Evolutionary conservation across 257 asterid species (phyloP).

Genomic region (Solanum virginianum): DNA sequence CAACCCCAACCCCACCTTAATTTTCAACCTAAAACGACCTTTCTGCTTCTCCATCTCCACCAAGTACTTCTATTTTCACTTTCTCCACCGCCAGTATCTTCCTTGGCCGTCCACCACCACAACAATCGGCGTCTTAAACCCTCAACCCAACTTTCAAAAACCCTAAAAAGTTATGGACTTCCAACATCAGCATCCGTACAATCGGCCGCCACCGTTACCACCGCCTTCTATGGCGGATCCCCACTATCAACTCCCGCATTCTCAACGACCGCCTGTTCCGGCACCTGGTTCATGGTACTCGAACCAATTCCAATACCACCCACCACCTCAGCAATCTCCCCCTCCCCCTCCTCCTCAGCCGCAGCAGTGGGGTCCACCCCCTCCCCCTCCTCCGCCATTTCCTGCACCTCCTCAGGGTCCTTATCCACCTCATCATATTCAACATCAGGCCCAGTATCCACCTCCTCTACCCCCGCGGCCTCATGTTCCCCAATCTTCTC

Average conservation of each 20-base stretch:
- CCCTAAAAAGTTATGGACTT: constrained; percentile 47
- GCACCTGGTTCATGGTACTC: constrained; percentile 44
- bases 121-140: not conserved
- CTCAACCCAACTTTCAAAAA: constrained; percentile 19
- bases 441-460: constrained; percentile 46
- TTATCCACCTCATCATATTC: constrained; percentile 32
- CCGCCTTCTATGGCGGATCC: constrained; percentile 51
- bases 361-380: constrained; percentile 24
- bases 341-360: constrained; percentile 35
- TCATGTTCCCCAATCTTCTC: constrained; percentile 36
- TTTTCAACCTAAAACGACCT: not conserved
- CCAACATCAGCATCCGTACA: constrained; percentile 50
- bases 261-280: constrained; percentile 10
- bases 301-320: constrained; percentile 61
- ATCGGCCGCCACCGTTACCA: constrained; percentile 19
- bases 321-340: constrained; percentile 48
- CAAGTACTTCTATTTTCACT: not conserved
- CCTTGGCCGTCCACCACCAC: not conserved
- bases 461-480: constrained; percentile 54
- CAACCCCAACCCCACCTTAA: too few species aligned
- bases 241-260: constrained; percentile 25
- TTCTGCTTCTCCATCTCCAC: not conserved
- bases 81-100: not conserved
- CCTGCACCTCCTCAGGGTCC: constrained; percentile 10
- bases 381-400: constrained; percentile 14